Percentiles rank a stretch among this genome's conserved stretches.
These are phyloP conservation scores for Hydnum rufescens DNA, from an alignment of 768 basidiomycete species.

Conservation along the genomic window DNA sequence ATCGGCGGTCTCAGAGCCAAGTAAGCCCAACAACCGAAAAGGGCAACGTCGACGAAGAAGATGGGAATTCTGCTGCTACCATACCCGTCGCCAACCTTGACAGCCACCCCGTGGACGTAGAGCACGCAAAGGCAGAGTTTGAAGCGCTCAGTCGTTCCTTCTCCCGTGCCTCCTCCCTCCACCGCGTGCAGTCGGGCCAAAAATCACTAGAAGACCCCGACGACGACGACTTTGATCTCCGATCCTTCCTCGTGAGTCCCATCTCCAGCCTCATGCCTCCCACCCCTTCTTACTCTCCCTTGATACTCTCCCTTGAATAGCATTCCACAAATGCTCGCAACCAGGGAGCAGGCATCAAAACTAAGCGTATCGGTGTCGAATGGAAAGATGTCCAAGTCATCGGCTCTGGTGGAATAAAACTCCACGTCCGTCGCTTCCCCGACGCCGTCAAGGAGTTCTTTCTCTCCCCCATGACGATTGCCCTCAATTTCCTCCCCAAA, in stretches of 20 bases:
- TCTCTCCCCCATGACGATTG: slow-evolving; percentile 29
- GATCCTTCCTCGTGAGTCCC: slow-evolving; percentile 38
- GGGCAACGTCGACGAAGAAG: background rate
- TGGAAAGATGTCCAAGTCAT: slow-evolving; percentile 53
- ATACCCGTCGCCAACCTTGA: background rate
- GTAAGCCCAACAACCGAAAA: too few relatives aligned
- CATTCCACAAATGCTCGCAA: slow-evolving; percentile 37
- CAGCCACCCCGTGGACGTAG: slow-evolving; percentile 10
- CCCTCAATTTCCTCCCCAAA: slow-evolving; percentile 24
- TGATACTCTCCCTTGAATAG: background rate
- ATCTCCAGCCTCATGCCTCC: too few relatives aligned
- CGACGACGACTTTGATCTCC: slow-evolving; percentile 34
- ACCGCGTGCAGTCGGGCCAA: background rate
- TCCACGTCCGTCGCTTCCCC: slow-evolving; percentile 12
- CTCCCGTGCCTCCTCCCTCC: slow-evolving; percentile 2
- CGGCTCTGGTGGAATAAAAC: slow-evolving; percentile 26
- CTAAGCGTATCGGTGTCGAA: slow-evolving; percentile 58
- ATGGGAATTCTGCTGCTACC: background rate
- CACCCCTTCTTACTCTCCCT: too few relatives aligned
- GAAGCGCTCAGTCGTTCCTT: slow-evolving; percentile 11
- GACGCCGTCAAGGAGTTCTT: slow-evolving; percentile 36
- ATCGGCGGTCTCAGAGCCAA: too few relatives aligned
- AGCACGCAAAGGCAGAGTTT: slow-evolving; percentile 12
- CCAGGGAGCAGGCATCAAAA: slow-evolving; percentile 42
- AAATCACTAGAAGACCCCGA: slow-evolving; percentile 24